These are phyloP conservation scores for Blastobotrys mokoenaii DNA, from an alignment of 805 yeast genomes.

Conservation along the genomic window DNA sequence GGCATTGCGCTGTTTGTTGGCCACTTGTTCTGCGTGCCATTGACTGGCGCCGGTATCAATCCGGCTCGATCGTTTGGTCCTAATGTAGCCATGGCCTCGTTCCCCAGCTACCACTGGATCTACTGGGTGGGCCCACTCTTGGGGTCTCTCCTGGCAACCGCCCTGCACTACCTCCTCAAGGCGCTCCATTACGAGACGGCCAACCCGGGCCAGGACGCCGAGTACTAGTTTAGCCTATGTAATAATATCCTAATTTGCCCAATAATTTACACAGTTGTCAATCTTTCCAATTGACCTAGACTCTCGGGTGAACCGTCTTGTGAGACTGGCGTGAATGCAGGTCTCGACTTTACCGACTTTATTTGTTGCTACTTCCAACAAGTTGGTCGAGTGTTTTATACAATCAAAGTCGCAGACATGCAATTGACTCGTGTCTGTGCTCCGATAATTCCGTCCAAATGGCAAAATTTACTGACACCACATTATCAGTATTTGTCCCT, in stretches of 20 bases:
- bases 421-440: too few relatives aligned
- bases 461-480: too few relatives aligned
- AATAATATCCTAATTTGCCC: background rate
- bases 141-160: constrained; percentile 60
- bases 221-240: constrained; percentile 19
- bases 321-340: too few relatives aligned
- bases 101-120: constrained; percentile 84
- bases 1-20: constrained; percentile 77
- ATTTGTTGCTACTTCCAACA: too few relatives aligned
- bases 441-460: too few relatives aligned
- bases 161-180: constrained; percentile 59
- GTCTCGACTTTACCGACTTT: too few relatives aligned
- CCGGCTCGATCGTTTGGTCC: constrained; percentile 91
- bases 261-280: background rate
- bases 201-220: constrained; percentile 64
- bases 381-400: too few relatives aligned
- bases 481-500: too few relatives aligned
- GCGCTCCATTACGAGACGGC: constrained; percentile 58
- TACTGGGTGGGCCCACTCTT: constrained; percentile 85
- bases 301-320: too few relatives aligned
- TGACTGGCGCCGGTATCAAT: constrained; percentile 87
- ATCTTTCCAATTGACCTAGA: too few relatives aligned
- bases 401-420: too few relatives aligned
- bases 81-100: constrained; percentile 56
- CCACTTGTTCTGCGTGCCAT: constrained; percentile 71